Evolutionary conservation across 2,329 filamentous ascomycete species (phyloP), one percentile per base, ranked within the genome.

Genomic region (Ceratocystis lukuohia): DNA sequence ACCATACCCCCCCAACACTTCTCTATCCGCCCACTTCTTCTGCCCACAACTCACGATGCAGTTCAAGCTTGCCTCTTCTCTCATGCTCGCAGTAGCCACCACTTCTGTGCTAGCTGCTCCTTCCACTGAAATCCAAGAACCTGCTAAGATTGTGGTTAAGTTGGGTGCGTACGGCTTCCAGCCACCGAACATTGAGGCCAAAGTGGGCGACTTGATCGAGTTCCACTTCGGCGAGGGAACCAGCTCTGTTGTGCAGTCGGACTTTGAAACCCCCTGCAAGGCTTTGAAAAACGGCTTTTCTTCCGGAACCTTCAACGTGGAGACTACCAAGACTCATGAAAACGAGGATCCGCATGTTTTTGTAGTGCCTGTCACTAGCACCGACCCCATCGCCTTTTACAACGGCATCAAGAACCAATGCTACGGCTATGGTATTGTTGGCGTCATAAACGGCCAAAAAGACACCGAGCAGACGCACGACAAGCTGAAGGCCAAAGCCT

Each of bases 181-280:
- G 62, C 82, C 82, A 1, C 75, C 79, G 68, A 78, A 77, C 69
- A 74, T 82, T 50, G 76, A 76, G 2, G 82, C 81, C 20, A 72
- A 74, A 10, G 67, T 77, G 6, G 82, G 81, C 67, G 80, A 82
- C 68, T 69, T 80, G 3, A 72, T 84, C 67, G 80, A 84, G 74
- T 84, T 79, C 75, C 78, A 80, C 71, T 84, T 80, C 76, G 78
- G 77, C 69, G 77, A 81, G 10, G 71, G 70, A 66, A 80, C 79
- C 74, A 2, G n/a, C n/a, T 53, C 48, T 20, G 20, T 53, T 2
- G 48, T 53, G 48, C 48, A 53, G 48, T 53, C 48, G 3, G 10
- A 20, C 20, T 53, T 53, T 25, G 48, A 12, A 12, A 25, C 3
- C 48, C 48, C 48, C 4, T 53, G 48, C n/a, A 20, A 25, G n/a